phyloP scores from a whole-genome alignment of 139 green algal species.

The Tetraselmis striata region DNA sequence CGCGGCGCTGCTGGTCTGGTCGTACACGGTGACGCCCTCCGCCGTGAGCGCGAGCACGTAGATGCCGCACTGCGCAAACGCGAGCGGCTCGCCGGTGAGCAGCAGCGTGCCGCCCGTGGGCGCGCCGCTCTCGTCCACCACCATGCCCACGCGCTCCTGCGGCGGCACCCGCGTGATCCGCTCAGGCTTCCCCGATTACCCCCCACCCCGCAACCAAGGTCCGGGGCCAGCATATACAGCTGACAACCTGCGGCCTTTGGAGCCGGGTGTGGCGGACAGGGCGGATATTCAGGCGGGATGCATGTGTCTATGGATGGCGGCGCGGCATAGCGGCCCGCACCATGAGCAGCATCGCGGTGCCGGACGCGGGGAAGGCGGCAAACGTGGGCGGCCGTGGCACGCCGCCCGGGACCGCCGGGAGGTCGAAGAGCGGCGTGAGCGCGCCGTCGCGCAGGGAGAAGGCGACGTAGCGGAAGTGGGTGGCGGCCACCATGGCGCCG shows the following conservation, averaged over 20 bases:
- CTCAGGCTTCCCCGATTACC: too few relatives aligned
- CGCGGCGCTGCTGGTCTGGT: constrained; percentile 11
- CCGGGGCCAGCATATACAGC: too few relatives aligned
- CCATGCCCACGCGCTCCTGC: constrained; percentile 35
- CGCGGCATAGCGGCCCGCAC: background rate
- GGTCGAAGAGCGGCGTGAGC: too few relatives aligned
- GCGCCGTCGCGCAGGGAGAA: too few relatives aligned
- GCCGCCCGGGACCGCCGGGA: too few relatives aligned
- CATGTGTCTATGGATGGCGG: background rate
- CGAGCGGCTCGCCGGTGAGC: constrained; percentile 17
- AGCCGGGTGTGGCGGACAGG: too few relatives aligned
- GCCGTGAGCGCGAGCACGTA: constrained; percentile 29
- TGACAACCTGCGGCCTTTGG: too few relatives aligned
- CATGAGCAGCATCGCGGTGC: constrained; percentile 22
- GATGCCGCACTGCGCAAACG: constrained; percentile 25
- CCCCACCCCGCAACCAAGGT: too few relatives aligned
- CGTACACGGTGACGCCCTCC: constrained; percentile 30
- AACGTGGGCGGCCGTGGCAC: constrained; percentile 20
- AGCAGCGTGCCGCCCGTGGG: constrained; percentile 26
- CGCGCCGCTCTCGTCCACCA: constrained; percentile 24
- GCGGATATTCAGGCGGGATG: background rate
- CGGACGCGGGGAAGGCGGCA: constrained; percentile 10
- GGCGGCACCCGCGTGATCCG: too few relatives aligned
- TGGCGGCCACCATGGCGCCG: too few relatives aligned
- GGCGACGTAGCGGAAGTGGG: too few relatives aligned